Evolutionary conservation across 2,329 filamentous ascomycete genomes (phyloP), one percentile per base, ranked within the genome.

Genomic region (Diaporthe eres): DNA sequence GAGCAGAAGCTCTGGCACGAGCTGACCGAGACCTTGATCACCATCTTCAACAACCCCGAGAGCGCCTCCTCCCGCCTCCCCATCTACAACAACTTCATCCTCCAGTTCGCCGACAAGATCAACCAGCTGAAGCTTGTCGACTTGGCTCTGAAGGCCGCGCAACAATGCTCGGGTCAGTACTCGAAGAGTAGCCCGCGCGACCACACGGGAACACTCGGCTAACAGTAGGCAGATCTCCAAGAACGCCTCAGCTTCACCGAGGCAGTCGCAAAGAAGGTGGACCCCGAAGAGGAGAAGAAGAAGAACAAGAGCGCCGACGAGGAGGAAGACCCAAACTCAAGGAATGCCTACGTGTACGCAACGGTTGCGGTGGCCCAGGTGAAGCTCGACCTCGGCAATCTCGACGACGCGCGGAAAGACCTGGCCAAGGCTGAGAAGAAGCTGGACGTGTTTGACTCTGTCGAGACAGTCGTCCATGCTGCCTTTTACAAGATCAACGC

Each of bases 1-100:
- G 97, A 99, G 89, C 93, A 96, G 82, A 98, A 98, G 88, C 91
- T 99, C 86, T 99, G 97, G 97, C 97, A 99, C 88, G 96, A 99
- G 87, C 93, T 99, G 80, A 99, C 97, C 49, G 94, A 98, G 82
- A 89, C 93, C 72, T 91, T 99, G 74, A 89, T 98, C 80, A 90
- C 94, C 79, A 98, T 96, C 90, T 99, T 98, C 88, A 92, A 93
- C 82, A 87, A 94, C 80, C 90, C 94, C 60, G 91, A 93, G 82
- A 98, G 96, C 85, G 93, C 92, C 74, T 89, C 92, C 75, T 95
- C 98, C 87, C 93, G 96, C 82, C 91, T 99, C 87, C 89, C 92
- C 76, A 94, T 99, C 85, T 99, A 97, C 90, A 95, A 97, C 87
- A 92, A 92, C 81, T 99, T 99, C 88, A 94, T 99, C 85, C 91